Base-by-base conservation (phyloP, 202 grass and related monocot species). In the Eragrostis tef region DNA sequence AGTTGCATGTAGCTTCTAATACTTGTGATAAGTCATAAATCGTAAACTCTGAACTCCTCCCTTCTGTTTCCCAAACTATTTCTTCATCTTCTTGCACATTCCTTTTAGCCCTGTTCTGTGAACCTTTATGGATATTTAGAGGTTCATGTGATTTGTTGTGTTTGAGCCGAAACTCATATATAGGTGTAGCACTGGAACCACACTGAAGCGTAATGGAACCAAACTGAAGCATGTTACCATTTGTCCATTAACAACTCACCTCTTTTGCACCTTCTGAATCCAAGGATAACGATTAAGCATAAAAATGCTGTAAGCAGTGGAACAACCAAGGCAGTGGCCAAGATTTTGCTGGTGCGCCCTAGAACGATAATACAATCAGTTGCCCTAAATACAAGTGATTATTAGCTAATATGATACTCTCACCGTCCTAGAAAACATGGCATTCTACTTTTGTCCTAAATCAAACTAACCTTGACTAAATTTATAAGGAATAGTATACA, bases 21-120 rank as follows among this genome's bases (percentile, higher is more conserved):
- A 92, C 11, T 81, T 78, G 63, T 12, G 69, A 54, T 6, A 89
- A 86, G 19, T 81, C 46, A 0, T 81, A 85, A 63, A 82, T 8
- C 0, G 5, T 78, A 64, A 89, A 77, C 11, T 77, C 77, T 77
- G 82, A 52, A 67, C 15, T 73, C 16, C 22, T 73, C 45, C 69
- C 64, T 43, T 43, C 64, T 29, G 51, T 45, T 34, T 15, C 67
- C 82, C 50, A 81, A 27, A 66, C 36, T 20, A 45, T 9, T 4
- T 8, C 27, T 58, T 69, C 78, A 56, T 58, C 78, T 31, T 26
- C 31, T 3, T 26, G 9, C 20, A 68, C 8, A 57, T 56, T 79
- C 36, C 16, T 16, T 4, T 13, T 69, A 45, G 22, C 0, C 66
- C 21, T 81, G 0, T 48, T 3, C 64, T 21, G 41, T 10, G n/a